phyloP scores from a whole-genome alignment of 2,329 filamentous ascomycete genomes.

The Penicillium oxalicum region DNA sequence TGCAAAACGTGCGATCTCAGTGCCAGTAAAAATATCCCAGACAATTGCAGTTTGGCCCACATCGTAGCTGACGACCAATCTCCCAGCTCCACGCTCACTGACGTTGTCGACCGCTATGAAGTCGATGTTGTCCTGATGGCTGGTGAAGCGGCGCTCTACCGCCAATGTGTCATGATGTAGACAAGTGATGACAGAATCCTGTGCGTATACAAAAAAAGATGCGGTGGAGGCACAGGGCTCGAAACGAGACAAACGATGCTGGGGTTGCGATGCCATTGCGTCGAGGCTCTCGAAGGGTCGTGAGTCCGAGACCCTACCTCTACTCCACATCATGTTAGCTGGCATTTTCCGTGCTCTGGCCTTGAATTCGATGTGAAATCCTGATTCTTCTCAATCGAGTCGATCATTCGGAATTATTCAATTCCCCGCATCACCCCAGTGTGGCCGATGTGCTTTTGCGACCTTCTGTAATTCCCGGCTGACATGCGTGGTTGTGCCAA shows the following conservation, averaged over 20 bases:
- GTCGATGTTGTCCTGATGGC: constrained; percentile 75
- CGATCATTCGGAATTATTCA: not conserved
- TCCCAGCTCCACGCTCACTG: constrained; percentile 77
- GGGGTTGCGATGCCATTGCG: constrained; percentile 39
- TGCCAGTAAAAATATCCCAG: constrained; percentile 90
- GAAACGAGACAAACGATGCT: constrained; percentile 49
- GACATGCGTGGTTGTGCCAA: no score
- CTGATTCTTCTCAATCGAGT: not conserved
- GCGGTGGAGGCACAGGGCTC: constrained; percentile 87
- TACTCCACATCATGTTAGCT: constrained; percentile 50
- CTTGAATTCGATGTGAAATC: not conserved
- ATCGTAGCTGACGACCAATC: constrained; percentile 90
- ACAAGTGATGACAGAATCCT: constrained; percentile 76
- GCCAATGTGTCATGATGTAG: constrained; percentile 88
- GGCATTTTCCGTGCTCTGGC: constrained; percentile 44
- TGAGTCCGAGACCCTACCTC: constrained; percentile 55
- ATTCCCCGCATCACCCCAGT: constrained; percentile 2
- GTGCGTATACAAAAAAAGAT: constrained; percentile 81
- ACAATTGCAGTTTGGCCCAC: constrained; percentile 85
- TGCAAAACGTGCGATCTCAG: constrained; percentile 84
- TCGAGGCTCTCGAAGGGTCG: constrained; percentile 47
- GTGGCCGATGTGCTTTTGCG: not conserved
- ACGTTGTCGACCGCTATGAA: constrained; percentile 85
- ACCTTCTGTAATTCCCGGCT: not conserved
- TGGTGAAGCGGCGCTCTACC: constrained; percentile 77